Evolutionary conservation across 805 yeast genomes (phyloP).

Genomic region (Diddensiella transvaalensis): DNA sequence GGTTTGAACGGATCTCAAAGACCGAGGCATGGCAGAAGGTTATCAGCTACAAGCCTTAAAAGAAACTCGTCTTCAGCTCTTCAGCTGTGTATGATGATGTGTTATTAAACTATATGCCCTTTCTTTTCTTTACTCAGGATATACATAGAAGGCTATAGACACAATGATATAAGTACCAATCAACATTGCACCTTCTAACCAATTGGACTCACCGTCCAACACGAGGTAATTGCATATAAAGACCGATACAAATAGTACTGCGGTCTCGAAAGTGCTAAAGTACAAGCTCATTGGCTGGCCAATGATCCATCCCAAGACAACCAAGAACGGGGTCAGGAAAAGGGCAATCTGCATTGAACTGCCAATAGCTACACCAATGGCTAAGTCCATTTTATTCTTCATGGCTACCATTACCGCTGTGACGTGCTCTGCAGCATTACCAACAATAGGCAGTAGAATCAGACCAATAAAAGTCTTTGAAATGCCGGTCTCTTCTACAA

Average conservation of each 20-base stretch:
- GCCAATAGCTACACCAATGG: conserved; percentile 95
- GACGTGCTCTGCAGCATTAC: conserved; percentile 98
- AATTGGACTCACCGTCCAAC: conserved; percentile 90
- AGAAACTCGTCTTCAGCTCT: too few relatives aligned
- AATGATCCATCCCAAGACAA: conserved; percentile 86
- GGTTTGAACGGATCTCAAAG: neutral
- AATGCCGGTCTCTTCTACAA: conserved; percentile 78
- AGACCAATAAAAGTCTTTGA: conserved; percentile 95
- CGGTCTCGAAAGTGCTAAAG: conserved; percentile 91
- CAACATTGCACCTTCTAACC: conserved; percentile 96
- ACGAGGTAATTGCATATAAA: conserved; percentile 83
- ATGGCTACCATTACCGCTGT: conserved; percentile 93
- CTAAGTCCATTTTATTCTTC: conserved; percentile 96
- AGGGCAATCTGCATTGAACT: conserved; percentile 92
- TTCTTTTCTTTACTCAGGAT: conserved; percentile 50
- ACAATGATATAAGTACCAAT: conserved; percentile 80
- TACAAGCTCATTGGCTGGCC: conserved; percentile 90
- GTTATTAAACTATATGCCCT: too few relatives aligned
- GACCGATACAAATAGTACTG: conserved; percentile 84
- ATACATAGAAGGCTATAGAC: conserved; percentile 84
- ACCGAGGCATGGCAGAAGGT: neutral
- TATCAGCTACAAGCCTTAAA: neutral
- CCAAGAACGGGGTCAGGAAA: conserved; percentile 94
- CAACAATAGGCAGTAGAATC: conserved; percentile 92
- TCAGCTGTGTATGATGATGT: too few relatives aligned